Conservation (phyloP, 2,329 filamentous ascomycete genomes). For the Trichoderma aggressivum region DNA sequence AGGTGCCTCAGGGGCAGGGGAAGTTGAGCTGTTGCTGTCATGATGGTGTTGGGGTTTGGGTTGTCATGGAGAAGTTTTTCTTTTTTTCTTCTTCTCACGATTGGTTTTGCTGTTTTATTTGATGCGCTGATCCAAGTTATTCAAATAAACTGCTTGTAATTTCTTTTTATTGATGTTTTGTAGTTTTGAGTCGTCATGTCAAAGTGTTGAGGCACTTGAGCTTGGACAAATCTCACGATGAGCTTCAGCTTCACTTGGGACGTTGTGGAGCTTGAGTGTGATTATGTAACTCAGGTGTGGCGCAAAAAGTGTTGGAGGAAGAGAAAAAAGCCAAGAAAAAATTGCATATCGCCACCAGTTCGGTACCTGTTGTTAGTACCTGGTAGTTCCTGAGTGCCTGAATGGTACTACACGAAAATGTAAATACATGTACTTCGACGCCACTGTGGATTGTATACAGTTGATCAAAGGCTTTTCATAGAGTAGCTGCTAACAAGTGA, state of each 20-base stretch:
- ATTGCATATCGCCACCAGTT: background rate
- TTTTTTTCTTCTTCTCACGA: background rate
- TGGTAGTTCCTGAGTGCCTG: background rate
- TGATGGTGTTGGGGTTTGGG: slow-evolving; percentile 14
- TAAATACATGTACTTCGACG: background rate
- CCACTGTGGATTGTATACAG: background rate
- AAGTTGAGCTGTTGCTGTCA: slow-evolving; percentile 26
- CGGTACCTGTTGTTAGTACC: no score
- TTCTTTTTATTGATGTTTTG: background rate
- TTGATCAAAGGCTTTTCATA: background rate
- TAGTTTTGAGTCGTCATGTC: background rate
- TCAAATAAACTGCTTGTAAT: background rate
- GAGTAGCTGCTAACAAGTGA: background rate
- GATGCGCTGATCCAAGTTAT: background rate
- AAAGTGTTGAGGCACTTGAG: background rate
- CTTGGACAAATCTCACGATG: background rate
- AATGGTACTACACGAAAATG: background rate
- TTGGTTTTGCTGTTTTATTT: background rate
- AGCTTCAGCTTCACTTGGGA: background rate
- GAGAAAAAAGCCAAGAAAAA: background rate
- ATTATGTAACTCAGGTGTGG: background rate
- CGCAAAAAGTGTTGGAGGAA: background rate
- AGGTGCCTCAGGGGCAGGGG: background rate
- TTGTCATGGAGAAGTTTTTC: background rate
- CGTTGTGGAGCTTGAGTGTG: background rate